phyloP scores from a whole-genome alignment of 148 eudicot species.

The Cornus suecica region DNA sequence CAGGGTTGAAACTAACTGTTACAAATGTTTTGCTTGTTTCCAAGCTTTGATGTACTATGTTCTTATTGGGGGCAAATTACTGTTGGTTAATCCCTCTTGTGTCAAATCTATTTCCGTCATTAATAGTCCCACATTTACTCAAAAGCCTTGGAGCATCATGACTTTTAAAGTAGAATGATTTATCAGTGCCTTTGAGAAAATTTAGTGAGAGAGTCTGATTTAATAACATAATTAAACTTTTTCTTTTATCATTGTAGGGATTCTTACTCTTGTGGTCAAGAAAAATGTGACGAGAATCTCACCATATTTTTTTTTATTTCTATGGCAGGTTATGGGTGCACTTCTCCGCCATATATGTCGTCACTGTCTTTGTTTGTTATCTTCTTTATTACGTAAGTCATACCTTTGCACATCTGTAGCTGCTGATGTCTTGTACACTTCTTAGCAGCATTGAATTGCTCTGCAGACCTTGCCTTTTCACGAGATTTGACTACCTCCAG shows the following conservation, averaged over 20 bases:
- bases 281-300: conserved; percentile 5
- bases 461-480: neutral
- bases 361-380: conserved; percentile 51
- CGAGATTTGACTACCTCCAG: conserved; percentile 2
- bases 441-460: conserved; percentile 2
- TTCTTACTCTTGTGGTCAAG: neutral
- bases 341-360: conserved; percentile 53
- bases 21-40: neutral
- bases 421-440: neutral
- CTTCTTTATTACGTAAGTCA: conserved; percentile 60
- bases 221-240: neutral
- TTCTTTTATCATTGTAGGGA: neutral
- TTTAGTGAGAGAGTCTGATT: neutral
- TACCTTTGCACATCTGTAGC: neutral
- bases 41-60: no score
- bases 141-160: neutral
- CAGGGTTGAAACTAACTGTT: neutral
- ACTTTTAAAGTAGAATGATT: neutral
- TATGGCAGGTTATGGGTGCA: conserved; percentile 65
- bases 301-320: conserved; percentile 16
- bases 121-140: no score
- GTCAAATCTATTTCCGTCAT: neutral
- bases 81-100: no score
- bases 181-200: no score
- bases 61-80: neutral